Conservation (phyloP, 306 rosid genomes). For the Morella rubra region DNA sequence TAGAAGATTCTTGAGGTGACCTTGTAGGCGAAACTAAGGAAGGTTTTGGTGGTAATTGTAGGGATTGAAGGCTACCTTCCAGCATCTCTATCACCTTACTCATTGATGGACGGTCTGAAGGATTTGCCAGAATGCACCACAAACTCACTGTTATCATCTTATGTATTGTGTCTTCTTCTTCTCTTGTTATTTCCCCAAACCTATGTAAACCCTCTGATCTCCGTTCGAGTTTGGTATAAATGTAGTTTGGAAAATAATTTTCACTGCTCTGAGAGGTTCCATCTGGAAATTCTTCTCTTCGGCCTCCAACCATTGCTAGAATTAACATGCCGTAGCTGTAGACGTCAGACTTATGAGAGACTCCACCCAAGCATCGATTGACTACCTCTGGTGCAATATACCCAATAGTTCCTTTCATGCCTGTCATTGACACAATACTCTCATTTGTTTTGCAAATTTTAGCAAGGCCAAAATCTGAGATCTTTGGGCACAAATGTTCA, state of each 20-base stretch:
- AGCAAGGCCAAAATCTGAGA: slow-evolving; percentile 44
- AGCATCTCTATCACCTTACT: slow-evolving; percentile 42
- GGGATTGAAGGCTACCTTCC: slow-evolving; percentile 25
- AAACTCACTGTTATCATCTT: slow-evolving; percentile 36
- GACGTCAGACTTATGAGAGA: slow-evolving; percentile 39
- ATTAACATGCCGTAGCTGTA: slow-evolving; percentile 46
- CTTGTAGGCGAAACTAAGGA: slow-evolving; percentile 19
- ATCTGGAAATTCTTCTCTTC: slow-evolving; percentile 20
- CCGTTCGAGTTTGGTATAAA: slow-evolving; percentile 27
- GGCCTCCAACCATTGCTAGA: slow-evolving; percentile 36
- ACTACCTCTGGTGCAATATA: slow-evolving; percentile 39
- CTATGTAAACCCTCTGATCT: not conserved
- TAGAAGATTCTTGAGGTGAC: not conserved
- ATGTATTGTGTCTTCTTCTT: slow-evolving; percentile 30
- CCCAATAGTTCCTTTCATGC: slow-evolving; percentile 35
- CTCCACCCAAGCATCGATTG: slow-evolving; percentile 22
- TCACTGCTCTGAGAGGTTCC: not conserved
- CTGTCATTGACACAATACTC: slow-evolving; percentile 29
- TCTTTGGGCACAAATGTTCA: slow-evolving; percentile 31
- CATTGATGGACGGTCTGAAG: slow-evolving; percentile 40
- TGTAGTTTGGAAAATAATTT: slow-evolving; percentile 14
- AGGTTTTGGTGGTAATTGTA: slow-evolving; percentile 44
- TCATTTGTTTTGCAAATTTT: slow-evolving; percentile 35
- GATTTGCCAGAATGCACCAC: slow-evolving; percentile 42
- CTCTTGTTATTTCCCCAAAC: not conserved